Base-by-base conservation (phyloP, 169 alveolate species). In the Plasmodium reichenowi region DNA sequence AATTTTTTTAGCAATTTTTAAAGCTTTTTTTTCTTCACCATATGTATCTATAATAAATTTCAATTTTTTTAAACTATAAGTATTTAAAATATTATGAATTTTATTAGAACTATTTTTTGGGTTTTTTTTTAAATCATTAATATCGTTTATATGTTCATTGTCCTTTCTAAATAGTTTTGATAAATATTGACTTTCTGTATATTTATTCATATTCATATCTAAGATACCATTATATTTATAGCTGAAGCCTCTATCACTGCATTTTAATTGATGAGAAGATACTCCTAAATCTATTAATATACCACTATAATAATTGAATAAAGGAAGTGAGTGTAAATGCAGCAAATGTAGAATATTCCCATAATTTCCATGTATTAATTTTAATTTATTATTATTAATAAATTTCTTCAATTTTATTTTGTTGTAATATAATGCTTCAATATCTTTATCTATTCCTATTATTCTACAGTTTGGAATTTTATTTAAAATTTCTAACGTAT, bases 401-500 rank as follows among this genome's bases (percentile, higher is more conserved):
- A 93, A 94, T 9, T 8, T 17, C 17, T 72, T 64, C 26, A 94
- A 72, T 43, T 94, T 74, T 22, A 48, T 38, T 56, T 83, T 56
- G 43, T 80, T 93, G 71, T 89, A 74, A 70, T 94, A 88, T 24
- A 94, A 75, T 54, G 96, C 70, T 72, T 94, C 96, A 7, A 94
- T 94, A 50, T 94, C 96, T 52, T 95, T 83, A 74, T 94, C 96
- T n/a, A 94, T 68, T 17, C 93, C 91, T 10, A 94, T 83, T 9
- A 94, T 85, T 58, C 72, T 64, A 38, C 94, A 94, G 74, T 93
- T 92, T 22, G 38, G 0, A 5, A 50, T 22, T 9, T 60, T 32
- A 52, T 50, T 59, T 66, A 52, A 75, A 6, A 94, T 93, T 54
- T 88, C 95, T 75, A 91, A 78, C 0, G 96, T 76, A 48, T 94